Conservation (phyloP, 2,329 filamentous ascomycete genomes). For the Neocucurbitaria cava region DNA sequence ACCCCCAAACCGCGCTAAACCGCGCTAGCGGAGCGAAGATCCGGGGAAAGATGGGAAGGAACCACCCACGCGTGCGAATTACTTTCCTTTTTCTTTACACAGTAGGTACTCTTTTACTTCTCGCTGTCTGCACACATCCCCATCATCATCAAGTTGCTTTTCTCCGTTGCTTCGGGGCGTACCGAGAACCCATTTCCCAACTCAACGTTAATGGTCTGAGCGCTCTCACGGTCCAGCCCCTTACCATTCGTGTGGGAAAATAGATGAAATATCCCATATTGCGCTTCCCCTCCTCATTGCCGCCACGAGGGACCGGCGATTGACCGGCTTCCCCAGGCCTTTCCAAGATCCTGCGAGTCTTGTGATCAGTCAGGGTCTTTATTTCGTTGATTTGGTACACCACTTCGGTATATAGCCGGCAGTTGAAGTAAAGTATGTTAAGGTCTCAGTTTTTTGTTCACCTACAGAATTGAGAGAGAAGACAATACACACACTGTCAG, state of each 20-base stretch:
- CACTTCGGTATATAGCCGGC: background rate
- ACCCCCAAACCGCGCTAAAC: too few species aligned
- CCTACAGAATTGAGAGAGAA: background rate
- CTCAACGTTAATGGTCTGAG: conserved; percentile 1
- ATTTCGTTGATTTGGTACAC: background rate
- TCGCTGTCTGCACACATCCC: too few species aligned
- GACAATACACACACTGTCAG: background rate
- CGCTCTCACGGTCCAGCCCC: background rate
- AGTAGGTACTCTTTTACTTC: too few species aligned
- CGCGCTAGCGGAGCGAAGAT: background rate
- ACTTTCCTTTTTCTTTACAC: background rate
- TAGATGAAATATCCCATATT: conserved; percentile 16
- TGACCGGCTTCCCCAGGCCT: background rate
- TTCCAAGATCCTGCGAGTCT: background rate
- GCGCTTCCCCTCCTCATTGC: background rate
- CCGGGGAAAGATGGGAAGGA: background rate
- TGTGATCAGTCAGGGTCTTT: background rate
- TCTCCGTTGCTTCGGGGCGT: background rate
- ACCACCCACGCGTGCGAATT: background rate
- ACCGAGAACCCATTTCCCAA: background rate
- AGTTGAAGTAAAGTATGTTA: too few species aligned
- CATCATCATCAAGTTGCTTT: background rate
- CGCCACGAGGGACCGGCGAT: background rate
- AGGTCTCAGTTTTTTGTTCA: background rate
- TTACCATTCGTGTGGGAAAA: conserved; percentile 2